Percentiles rank a stretch among this genome's conserved stretches.
Evolutionary conservation across 192 early-diverging fungal species (phyloP).

Genomic region (Umbelopsis sp.): DNA sequence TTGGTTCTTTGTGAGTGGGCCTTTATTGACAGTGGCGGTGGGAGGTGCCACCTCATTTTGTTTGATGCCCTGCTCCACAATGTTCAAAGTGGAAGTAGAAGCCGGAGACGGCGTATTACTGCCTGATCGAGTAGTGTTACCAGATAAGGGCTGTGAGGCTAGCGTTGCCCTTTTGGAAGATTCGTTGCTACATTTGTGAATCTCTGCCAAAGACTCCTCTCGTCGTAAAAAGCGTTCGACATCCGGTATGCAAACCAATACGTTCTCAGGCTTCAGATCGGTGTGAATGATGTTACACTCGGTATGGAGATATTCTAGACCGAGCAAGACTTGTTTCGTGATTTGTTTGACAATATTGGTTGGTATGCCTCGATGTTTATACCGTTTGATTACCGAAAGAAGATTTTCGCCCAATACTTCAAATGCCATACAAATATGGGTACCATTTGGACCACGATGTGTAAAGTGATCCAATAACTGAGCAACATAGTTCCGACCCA

Average conservation of each 20-base stretch:
- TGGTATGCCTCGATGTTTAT: constrained; percentile 83
- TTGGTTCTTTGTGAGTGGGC: constrained; percentile 45
- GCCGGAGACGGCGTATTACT: neutral
- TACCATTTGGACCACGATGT: constrained; percentile 82
- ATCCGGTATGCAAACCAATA: constrained; percentile 85
- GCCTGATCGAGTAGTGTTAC: constrained; percentile 6
- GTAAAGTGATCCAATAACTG: constrained; percentile 90
- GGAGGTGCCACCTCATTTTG: neutral
- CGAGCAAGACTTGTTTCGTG: constrained; percentile 84
- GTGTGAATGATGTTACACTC: constrained; percentile 97
- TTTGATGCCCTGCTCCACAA: constrained; percentile 5
- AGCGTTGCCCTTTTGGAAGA: neutral
- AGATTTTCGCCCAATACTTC: constrained; percentile 95
- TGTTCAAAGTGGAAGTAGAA: neutral
- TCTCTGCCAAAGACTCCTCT: constrained; percentile 33
- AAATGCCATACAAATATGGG: constrained; percentile 93
- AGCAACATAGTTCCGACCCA: constrained; percentile 70
- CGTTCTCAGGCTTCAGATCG: constrained; percentile 96
- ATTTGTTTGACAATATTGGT: constrained; percentile 85
- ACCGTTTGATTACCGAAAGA: constrained; percentile 81
- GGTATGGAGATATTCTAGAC: constrained; percentile 89
- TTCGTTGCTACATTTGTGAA: constrained; percentile 8
- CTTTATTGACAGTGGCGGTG: neutral
- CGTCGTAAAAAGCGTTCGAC: constrained; percentile 55
- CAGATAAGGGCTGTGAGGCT: constrained; percentile 6